Evolutionary conservation across 1,284 basidiomycete genomes (phyloP), one percentile per base, ranked within the genome.

Genomic region (Xerocomus amazonicus): DNA sequence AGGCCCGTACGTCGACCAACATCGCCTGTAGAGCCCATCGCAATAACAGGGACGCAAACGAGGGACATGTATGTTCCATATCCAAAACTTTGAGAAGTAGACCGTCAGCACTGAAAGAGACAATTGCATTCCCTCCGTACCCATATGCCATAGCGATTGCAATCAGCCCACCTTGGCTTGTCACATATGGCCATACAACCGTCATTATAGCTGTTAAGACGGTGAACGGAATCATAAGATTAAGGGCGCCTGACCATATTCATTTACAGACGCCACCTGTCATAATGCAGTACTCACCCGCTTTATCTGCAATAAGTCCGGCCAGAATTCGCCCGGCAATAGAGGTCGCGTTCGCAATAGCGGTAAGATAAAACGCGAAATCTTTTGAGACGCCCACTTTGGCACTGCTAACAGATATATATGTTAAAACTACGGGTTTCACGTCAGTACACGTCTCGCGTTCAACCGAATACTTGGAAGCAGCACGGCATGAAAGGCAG

Each of bases 1-100:
- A 84, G 77, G 0, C 85, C 83, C 4, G 75, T 67, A 10, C 82
- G 74, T 29, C 78, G 70, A 28, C 84, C 84, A 6, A 84, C 73
- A 56, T 85, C 81, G n/a, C 68, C 67, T 2, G 74, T 70, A 0
- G 74, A 73, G 1, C 87, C 85, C 65, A 89, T 73, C 4, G 73
- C 69, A 52, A 84, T 77, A 35, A 80, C 70, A 1, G 86, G 84
- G 17, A 75, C 71, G 0, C 74, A 60, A 19, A 84, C 57, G 10
- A 84, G 68, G 1, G 79, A 77, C 8, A 79, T 75, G 50, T 79
- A 86, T 0, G 77, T 71, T 3, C 85, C 85, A 4, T 73, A 77
- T 0, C 74, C 62, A 41, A 78, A 71, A 1, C 80, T 83, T 53
- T 79, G 78, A 9, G 62, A 69, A 9, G 78, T 23, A 71, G 28